phyloP scores from a whole-genome alignment of 2,329 filamentous ascomycete genomes.

The Myotisia sp. region DNA sequence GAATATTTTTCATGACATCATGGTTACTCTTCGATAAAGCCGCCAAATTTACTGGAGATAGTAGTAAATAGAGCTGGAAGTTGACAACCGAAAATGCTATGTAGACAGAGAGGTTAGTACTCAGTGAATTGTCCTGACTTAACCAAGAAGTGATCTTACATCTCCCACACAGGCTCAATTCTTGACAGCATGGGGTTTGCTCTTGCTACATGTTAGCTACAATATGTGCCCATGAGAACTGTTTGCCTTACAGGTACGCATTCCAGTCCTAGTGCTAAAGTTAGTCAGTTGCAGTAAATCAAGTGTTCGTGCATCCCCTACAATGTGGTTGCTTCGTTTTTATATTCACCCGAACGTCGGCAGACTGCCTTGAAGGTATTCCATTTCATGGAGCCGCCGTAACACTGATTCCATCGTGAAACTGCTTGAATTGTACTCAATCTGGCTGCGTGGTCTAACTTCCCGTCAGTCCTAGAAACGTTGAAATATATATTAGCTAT shows the following conservation, averaged over 20 bases:
- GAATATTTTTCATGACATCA: not conserved
- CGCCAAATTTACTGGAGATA: not conserved
- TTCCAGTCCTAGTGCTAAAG: slow-evolving; percentile 8
- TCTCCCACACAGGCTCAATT: slow-evolving; percentile 7
- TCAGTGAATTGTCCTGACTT: not conserved
- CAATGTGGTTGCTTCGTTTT: slow-evolving; percentile 20
- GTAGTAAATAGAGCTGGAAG: slow-evolving; percentile 3
- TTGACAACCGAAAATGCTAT: slow-evolving; percentile 3
- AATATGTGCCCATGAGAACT: not conserved
- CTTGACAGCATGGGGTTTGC: slow-evolving; percentile 6
- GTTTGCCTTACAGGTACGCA: slow-evolving; percentile 6
- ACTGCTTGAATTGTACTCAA: not conserved
- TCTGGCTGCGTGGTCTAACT: no score
- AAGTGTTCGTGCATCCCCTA: not conserved
- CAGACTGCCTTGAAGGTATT: slow-evolving; percentile 44
- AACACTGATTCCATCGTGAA: not conserved
- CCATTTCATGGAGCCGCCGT: slow-evolving; percentile 30
- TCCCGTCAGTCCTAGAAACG: no score
- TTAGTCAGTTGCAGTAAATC: not conserved
- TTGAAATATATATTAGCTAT: no score
- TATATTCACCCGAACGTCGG: slow-evolving; percentile 36
- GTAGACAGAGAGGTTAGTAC: not conserved
- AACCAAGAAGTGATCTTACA: slow-evolving; percentile 4
- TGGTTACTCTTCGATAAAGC: not conserved
- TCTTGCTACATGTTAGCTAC: slow-evolving; percentile 3